Conservation (phyloP, 768 basidiomycete species). For the Peribolospora kevripleyi region DNA sequence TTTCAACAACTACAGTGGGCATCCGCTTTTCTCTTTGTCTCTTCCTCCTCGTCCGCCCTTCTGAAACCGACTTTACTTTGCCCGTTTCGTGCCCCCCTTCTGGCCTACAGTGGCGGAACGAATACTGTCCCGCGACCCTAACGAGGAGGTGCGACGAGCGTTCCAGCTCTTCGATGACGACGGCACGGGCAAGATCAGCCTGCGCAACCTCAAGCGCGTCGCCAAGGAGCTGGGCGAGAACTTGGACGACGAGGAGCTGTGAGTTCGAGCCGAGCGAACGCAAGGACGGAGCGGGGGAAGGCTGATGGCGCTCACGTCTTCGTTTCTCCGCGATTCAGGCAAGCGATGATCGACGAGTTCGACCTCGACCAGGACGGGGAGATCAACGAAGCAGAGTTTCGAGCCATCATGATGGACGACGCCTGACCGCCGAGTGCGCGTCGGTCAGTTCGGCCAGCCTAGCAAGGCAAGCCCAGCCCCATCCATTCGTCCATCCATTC, state of each 20-base stretch:
- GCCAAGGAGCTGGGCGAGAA: slow-evolving; percentile 92
- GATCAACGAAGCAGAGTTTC: slow-evolving; percentile 88
- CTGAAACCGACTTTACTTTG: background rate
- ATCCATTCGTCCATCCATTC: no score
- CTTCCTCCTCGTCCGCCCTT: background rate
- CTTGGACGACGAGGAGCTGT: slow-evolving; percentile 91
- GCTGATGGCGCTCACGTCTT: background rate
- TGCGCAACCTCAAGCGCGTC: slow-evolving; percentile 72
- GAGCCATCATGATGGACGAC: slow-evolving; percentile 90
- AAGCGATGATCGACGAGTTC: slow-evolving; percentile 99
- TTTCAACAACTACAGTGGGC: slow-evolving; percentile 70
- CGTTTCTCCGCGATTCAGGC: slow-evolving; percentile 29
- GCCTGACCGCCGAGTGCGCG: slow-evolving; percentile 1
- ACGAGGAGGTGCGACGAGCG: slow-evolving; percentile 84
- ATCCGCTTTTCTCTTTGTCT: slow-evolving; percentile 22
- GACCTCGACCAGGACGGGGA: slow-evolving; percentile 96
- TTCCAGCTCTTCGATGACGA: slow-evolving; percentile 96
- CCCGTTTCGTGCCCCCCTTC: background rate
- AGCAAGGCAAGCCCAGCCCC: no score
- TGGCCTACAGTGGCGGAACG: slow-evolving; percentile 56
- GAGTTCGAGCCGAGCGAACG: slow-evolving; percentile 19
- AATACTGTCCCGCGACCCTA: slow-evolving; percentile 79
- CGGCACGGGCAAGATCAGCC: slow-evolving; percentile 73
- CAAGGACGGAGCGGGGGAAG: background rate
- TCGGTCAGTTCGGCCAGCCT: no score